A percentile compares a stretch with the other conserved stretches of the same genome.
phyloP scores from a whole-genome alignment of 192 early-diverging fungal species.

The Podila epigama region DNA sequence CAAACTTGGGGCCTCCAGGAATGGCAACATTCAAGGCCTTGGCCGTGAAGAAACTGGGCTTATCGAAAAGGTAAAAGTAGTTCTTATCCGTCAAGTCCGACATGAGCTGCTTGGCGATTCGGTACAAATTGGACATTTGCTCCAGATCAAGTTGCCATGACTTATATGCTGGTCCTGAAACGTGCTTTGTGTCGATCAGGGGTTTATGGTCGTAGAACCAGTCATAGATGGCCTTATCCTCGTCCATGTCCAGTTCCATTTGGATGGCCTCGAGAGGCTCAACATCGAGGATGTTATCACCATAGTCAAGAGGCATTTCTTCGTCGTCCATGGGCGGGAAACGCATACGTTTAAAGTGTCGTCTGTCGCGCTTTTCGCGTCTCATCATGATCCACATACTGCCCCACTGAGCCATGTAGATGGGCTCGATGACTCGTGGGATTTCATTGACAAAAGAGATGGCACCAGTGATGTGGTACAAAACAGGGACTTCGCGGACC shows the following conservation, averaged over 20 bases:
- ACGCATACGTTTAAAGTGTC: slow-evolving; percentile 99
- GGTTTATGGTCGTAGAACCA: slow-evolving; percentile 99
- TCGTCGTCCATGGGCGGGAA: slow-evolving; percentile 99
- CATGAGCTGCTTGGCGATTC: slow-evolving; percentile 89
- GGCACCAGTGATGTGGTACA: slow-evolving; percentile 98
- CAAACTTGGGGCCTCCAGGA: slow-evolving; percentile 98
- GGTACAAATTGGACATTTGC: slow-evolving; percentile 94
- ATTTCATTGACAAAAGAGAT: slow-evolving; percentile 99
- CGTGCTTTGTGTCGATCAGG: slow-evolving; percentile 71
- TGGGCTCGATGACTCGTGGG: slow-evolving; percentile 95
- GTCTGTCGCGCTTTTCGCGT: slow-evolving; percentile 95
- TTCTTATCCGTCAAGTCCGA: slow-evolving; percentile 96
- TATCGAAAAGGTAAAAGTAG: slow-evolving; percentile 98
- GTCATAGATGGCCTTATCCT: slow-evolving; percentile 89
- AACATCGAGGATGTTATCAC: slow-evolving; percentile 97
- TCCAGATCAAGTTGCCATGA: slow-evolving; percentile 92
- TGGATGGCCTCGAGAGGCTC: slow-evolving; percentile 98
- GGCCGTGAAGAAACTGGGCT: slow-evolving; percentile 94
- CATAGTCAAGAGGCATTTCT: slow-evolving; percentile 98
- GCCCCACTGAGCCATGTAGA: slow-evolving; percentile 99
- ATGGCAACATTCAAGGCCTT: slow-evolving; percentile 98
- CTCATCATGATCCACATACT: slow-evolving; percentile 99
- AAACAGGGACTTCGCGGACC: slow-evolving; percentile 91
- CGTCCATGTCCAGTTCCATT: slow-evolving; percentile 97
- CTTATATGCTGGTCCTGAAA: slow-evolving; percentile 91